A percentile compares a stretch with the other conserved stretches of the same genome.
phyloP scores from a whole-genome alignment of 116 monocot genomes.

The Dioscorea cayenensis region DNA sequence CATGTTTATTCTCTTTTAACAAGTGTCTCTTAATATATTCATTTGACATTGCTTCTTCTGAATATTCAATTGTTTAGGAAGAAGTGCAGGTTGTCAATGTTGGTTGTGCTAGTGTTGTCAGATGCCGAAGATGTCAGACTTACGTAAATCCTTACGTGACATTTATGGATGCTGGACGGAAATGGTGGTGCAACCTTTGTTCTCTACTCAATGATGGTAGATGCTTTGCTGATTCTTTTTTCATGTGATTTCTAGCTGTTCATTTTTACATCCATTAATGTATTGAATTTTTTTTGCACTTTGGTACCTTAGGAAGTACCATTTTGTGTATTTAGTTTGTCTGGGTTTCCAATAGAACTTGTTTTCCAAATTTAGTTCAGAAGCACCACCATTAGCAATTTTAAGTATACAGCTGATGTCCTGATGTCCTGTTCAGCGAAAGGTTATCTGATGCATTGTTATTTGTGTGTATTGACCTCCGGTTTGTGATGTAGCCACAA shows the following conservation, averaged over 20 bases:
- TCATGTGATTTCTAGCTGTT: background rate
- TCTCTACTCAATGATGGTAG: constrained; percentile 94
- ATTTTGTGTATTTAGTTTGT: no score
- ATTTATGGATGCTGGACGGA: constrained; percentile 90
- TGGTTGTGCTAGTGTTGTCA: constrained; percentile 72
- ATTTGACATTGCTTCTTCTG: constrained; percentile 6
- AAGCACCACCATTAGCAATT: no score
- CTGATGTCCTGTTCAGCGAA: no score
- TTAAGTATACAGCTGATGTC: no score
- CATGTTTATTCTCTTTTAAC: background rate
- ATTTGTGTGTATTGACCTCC: no score
- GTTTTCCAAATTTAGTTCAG: no score
- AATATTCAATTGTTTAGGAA: constrained; percentile 37
- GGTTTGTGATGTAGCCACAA: no score
- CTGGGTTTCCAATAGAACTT: no score
- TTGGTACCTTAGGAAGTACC: background rate
- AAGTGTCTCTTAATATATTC: background rate
- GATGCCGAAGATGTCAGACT: constrained; percentile 88
- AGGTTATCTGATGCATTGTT: no score
- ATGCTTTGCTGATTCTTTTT: background rate
- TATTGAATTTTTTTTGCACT: background rate
- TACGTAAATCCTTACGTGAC: constrained; percentile 93
- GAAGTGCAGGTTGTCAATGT: constrained; percentile 95
- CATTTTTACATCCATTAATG: background rate
- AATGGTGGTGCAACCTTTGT: constrained; percentile 99